phyloP scores from a whole-genome alignment of 2,329 filamentous ascomycete species.

The Monosporascus ibericus region DNA sequence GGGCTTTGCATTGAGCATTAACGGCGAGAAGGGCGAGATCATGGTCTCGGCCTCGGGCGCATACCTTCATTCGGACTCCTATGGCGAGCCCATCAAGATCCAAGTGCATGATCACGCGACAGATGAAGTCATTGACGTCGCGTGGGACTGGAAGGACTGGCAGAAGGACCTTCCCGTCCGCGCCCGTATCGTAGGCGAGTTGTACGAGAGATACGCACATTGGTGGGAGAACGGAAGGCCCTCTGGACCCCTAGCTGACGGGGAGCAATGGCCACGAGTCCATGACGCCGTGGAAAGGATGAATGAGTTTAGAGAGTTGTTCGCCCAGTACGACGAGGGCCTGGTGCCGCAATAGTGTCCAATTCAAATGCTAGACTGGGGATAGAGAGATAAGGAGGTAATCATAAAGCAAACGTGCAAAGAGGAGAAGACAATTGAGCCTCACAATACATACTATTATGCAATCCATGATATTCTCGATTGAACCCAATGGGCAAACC shows the following conservation, averaged over 20 bases:
- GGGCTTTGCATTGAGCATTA: conserved; percentile 42
- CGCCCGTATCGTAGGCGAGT: conserved; percentile 43
- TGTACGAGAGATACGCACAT: conserved; percentile 50
- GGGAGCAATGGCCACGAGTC: conserved; percentile 33
- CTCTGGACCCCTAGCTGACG: conserved; percentile 13
- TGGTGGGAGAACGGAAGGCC: conserved; percentile 15
- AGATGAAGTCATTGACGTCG: conserved; percentile 35
- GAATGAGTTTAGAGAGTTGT: conserved; percentile 14
- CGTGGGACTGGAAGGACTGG: conserved; percentile 40
- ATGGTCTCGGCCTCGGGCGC: conserved; percentile 27
- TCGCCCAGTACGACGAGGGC: conserved; percentile 13
- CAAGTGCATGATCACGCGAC: conserved; percentile 45
- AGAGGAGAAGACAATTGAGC: too few relatives aligned
- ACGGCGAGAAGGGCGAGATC: conserved; percentile 46
- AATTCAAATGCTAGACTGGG: too few relatives aligned
- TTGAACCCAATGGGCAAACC: too few relatives aligned
- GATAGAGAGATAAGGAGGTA: too few relatives aligned
- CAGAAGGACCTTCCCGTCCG: conserved; percentile 37
- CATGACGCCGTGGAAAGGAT: conserved; percentile 20
- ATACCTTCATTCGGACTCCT: conserved; percentile 23
- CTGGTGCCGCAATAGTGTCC: too few relatives aligned
- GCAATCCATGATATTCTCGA: too few relatives aligned
- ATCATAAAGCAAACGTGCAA: too few relatives aligned
- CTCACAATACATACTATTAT: too few relatives aligned
- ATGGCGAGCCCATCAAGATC: conserved; percentile 35